These are phyloP conservation scores for Caryopteris hybrid DNA, from an alignment of 305 asterid species.

Conservation along the genomic window DNA sequence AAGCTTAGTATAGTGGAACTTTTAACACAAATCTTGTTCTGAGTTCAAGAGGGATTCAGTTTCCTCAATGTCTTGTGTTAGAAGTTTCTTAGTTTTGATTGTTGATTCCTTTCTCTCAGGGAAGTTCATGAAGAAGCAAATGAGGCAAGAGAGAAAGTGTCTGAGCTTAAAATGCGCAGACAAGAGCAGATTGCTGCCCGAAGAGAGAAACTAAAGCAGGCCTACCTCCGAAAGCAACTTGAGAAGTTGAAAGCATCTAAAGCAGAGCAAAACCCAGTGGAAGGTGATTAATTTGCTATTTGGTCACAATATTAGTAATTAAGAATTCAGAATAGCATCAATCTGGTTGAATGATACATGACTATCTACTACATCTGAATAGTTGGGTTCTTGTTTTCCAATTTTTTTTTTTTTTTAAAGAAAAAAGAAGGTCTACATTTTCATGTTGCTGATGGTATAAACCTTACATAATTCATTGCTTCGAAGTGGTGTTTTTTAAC, in stretches of 20 bases:
- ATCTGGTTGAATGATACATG: background rate
- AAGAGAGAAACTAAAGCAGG: slow-evolving; percentile 83
- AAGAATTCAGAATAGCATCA: background rate
- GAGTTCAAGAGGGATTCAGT: background rate
- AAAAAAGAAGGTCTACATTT: background rate
- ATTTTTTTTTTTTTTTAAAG: too few species aligned
- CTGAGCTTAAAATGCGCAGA: slow-evolving; percentile 73
- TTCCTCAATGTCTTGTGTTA: background rate
- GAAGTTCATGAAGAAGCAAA: slow-evolving; percentile 92
- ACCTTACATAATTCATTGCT: background rate
- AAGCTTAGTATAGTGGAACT: slow-evolving; percentile 10
- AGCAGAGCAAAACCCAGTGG: slow-evolving; percentile 42
- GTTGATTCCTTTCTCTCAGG: slow-evolving; percentile 40
- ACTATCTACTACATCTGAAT: background rate
- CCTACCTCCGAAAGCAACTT: slow-evolving; percentile 77
- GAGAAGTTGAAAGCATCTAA: slow-evolving; percentile 84
- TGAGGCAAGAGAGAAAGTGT: slow-evolving; percentile 78
- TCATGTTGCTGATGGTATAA: too few species aligned
- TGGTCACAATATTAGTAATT: background rate
- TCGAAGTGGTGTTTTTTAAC: background rate
- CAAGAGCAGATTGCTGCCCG: slow-evolving; percentile 78
- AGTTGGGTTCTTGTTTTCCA: background rate
- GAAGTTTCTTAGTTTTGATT: background rate
- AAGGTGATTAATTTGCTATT: slow-evolving; percentile 12
- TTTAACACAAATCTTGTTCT: background rate